A percentile compares a stretch with the other conserved stretches of the same genome.
Conservation (phyloP, 371 early-diverging fungal species). For the Lichtheimia ornata region DNA sequence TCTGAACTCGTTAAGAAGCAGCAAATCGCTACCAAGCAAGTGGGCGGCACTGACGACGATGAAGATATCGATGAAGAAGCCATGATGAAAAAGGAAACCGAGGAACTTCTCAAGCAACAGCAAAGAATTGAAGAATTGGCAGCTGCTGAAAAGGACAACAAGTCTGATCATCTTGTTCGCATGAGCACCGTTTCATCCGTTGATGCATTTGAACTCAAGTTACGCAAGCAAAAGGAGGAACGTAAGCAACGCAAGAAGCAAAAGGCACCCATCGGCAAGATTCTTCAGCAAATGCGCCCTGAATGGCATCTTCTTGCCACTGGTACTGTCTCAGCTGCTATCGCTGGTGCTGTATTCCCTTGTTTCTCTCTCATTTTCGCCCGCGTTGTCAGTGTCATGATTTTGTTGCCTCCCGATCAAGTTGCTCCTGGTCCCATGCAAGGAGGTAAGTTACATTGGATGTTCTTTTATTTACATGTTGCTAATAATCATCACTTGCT, state of each 20-base stretch:
- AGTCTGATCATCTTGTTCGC: slow-evolving; percentile 14
- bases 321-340: slow-evolving; percentile 42
- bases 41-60: slow-evolving; percentile 18
- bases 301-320: slow-evolving; percentile 35
- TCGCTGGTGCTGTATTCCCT: slow-evolving; percentile 54
- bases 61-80: slow-evolving; percentile 20
- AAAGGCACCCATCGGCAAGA: slow-evolving; percentile 43
- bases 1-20: slow-evolving; percentile 56
- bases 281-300: slow-evolving; percentile 29
- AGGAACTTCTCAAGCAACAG: slow-evolving; percentile 10
- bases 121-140: slow-evolving; percentile 13
- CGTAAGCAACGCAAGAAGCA: slow-evolving; percentile 34
- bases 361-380: slow-evolving; percentile 36
- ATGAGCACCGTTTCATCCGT: slow-evolving; percentile 19
- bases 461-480: no score
- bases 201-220: slow-evolving; percentile 34
- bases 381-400: slow-evolving; percentile 24
- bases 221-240: slow-evolving; percentile 34
- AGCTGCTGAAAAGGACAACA: slow-evolving; percentile 1
- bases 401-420: neutral
- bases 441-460: slow-evolving; percentile 39
- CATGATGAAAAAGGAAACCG: slow-evolving; percentile 14
- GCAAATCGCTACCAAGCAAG: slow-evolving; percentile 39
- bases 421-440: slow-evolving; percentile 35
- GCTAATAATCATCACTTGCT: no score